Evolutionary conservation across 164 flowering plant genomes (phyloP).

Genomic region (Stephania cephalantha): DNA sequence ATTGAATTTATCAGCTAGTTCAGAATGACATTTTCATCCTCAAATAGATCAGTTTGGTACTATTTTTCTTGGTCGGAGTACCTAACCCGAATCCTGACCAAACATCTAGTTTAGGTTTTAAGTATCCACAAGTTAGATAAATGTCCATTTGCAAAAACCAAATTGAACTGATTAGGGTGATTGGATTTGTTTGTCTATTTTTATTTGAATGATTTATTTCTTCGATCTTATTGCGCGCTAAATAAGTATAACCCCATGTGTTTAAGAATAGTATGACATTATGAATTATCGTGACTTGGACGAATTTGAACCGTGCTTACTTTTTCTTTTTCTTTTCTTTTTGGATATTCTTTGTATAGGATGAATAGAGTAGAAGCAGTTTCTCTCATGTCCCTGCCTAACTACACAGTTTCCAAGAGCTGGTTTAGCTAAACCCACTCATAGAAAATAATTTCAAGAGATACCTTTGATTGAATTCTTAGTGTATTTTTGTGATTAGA

Average conservation of each 20-base stretch:
- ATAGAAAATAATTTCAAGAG: neutral
- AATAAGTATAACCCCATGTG: neutral
- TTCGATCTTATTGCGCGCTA: neutral
- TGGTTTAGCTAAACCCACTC: neutral
- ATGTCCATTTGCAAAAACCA: no score
- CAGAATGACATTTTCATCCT: no score
- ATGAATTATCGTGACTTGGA: neutral
- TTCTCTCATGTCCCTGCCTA: neutral
- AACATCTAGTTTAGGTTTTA: no score
- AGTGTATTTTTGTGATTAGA: neutral
- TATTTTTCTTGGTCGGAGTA: no score
- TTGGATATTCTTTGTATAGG: neutral
- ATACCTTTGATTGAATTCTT: neutral
- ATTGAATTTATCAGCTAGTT: no score
- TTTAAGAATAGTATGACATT: neutral
- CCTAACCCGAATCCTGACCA: no score
- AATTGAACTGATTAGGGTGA: no score
- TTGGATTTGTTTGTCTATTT: no score
- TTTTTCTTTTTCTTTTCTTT: neutral
- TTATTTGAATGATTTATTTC: neutral
- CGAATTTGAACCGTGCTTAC: neutral
- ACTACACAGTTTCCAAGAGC: neutral
- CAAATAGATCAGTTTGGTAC: no score
- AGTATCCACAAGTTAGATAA: no score
- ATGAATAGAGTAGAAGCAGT: conserved; percentile 6